phyloP scores from a whole-genome alignment of 1,139 yeast genomes.

The Suhomyces bribrorum region DNA sequence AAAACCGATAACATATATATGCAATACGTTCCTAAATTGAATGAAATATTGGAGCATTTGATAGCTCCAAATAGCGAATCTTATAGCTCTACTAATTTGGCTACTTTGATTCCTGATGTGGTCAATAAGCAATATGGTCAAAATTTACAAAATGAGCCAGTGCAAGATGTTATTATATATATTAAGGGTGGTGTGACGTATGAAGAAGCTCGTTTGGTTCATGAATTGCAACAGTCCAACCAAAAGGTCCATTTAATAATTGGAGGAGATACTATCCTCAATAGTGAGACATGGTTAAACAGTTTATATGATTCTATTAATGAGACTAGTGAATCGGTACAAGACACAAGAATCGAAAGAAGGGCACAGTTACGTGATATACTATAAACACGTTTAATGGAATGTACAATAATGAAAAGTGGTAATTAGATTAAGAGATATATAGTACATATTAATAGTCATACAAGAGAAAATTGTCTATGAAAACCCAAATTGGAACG shows the following conservation, averaged over 20 bases:
- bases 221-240: slow-evolving; percentile 63
- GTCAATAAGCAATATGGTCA: slow-evolving; percentile 38
- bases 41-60: slow-evolving; percentile 35
- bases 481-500: not conserved
- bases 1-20: slow-evolving; percentile 52
- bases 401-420: not conserved
- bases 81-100: slow-evolving; percentile 10
- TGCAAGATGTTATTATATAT: slow-evolving; percentile 79
- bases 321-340: slow-evolving; percentile 8
- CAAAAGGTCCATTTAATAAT: slow-evolving; percentile 53
- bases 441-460: not conserved
- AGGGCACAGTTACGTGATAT: slow-evolving; percentile 29
- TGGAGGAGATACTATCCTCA: slow-evolving; percentile 77
- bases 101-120: slow-evolving; percentile 24
- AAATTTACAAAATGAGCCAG: slow-evolving; percentile 26
- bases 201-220: slow-evolving; percentile 84
- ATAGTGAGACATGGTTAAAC: slow-evolving; percentile 56
- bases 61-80: slow-evolving; percentile 17
- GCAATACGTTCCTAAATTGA: slow-evolving; percentile 77
- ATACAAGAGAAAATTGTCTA: not conserved
- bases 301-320: slow-evolving; percentile 29
- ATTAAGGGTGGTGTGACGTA: slow-evolving; percentile 89
- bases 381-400: slow-evolving; percentile 14
- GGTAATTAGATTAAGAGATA: not conserved
- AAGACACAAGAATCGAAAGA: slow-evolving; percentile 13